A percentile compares a stretch with the other conserved stretches of the same genome.
These are phyloP conservation scores for Curvularia sp. DNA, from an alignment of 2,329 filamentous ascomycete species.

Conservation along the genomic window DNA sequence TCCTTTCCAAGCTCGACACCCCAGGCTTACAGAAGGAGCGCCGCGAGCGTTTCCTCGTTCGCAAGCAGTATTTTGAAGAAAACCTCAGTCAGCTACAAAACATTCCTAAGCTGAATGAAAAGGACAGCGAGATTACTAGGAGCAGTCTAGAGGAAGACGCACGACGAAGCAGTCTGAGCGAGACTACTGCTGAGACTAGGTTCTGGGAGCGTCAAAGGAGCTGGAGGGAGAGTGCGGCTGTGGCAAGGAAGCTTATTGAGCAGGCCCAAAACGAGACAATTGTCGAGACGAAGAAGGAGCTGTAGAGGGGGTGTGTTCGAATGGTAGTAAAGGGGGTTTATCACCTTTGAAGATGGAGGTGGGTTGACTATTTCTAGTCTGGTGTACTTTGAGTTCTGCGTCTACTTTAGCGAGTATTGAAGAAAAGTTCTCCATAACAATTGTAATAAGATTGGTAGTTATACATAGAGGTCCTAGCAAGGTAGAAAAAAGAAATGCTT, in stretches of 20 bases:
- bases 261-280: slow-evolving; percentile 36
- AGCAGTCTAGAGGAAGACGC: slow-evolving; percentile 68
- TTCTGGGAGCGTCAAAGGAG: slow-evolving; percentile 62
- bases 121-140: slow-evolving; percentile 66
- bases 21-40: slow-evolving; percentile 86
- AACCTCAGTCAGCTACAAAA: slow-evolving; percentile 65
- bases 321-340: not conserved
- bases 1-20: slow-evolving; percentile 81
- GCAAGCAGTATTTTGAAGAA: slow-evolving; percentile 80
- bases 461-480: not conserved
- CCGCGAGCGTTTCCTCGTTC: slow-evolving; percentile 78
- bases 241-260: slow-evolving; percentile 61
- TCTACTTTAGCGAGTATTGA: not conserved
- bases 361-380: slow-evolving; percentile 19
- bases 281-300: slow-evolving; percentile 50
- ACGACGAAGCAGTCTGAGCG: slow-evolving; percentile 49
- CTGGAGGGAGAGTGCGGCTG: slow-evolving; percentile 59
- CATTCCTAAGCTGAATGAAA: slow-evolving; percentile 51
- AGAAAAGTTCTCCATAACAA: not conserved
- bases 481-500: not conserved
- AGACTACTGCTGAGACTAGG: slow-evolving; percentile 53
- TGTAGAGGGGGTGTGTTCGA: slow-evolving; percentile 18
- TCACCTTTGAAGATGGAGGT: not conserved
- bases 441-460: not conserved
- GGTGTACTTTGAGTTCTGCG: not conserved